A percentile compares a stretch with the other conserved stretches of the same genome.
Conservation (phyloP, 768 basidiomycete genomes). For the Piloderma croceum region DNA sequence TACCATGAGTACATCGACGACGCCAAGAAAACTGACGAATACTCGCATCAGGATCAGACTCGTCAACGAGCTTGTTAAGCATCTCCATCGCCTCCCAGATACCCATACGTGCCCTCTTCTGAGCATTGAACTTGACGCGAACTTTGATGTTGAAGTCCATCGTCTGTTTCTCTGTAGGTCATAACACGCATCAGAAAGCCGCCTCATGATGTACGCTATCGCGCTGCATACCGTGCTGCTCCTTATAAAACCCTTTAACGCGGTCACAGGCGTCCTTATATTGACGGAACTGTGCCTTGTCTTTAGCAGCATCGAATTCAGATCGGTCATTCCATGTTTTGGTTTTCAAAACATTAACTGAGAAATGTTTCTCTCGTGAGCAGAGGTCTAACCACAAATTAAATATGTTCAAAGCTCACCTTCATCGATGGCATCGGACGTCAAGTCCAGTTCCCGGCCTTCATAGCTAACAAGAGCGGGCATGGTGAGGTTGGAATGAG, state of each 20-base stretch:
- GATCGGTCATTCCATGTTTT: constrained; percentile 52
- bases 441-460: constrained; percentile 32
- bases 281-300: constrained; percentile 65
- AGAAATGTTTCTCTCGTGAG: not conserved
- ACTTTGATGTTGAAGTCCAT: constrained; percentile 77
- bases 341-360: constrained; percentile 69
- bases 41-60: constrained; percentile 81
- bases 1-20: constrained; percentile 7
- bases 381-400: not conserved
- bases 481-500: no score
- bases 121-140: constrained; percentile 67
- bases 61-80: constrained; percentile 83
- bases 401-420: constrained; percentile 32
- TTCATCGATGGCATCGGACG: constrained; percentile 46
- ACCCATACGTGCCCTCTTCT: constrained; percentile 68
- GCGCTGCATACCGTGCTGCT: constrained; percentile 64
- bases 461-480: no score
- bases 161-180: constrained; percentile 82
- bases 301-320: constrained; percentile 53
- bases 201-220: not conserved
- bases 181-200: not conserved
- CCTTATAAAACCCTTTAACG: constrained; percentile 72
- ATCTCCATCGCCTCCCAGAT: constrained; percentile 85
- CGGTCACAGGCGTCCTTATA: constrained; percentile 74
- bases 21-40: not conserved